Base-by-base conservation (phyloP, 257 asterid species). In the Jacaranda copaia region DNA sequence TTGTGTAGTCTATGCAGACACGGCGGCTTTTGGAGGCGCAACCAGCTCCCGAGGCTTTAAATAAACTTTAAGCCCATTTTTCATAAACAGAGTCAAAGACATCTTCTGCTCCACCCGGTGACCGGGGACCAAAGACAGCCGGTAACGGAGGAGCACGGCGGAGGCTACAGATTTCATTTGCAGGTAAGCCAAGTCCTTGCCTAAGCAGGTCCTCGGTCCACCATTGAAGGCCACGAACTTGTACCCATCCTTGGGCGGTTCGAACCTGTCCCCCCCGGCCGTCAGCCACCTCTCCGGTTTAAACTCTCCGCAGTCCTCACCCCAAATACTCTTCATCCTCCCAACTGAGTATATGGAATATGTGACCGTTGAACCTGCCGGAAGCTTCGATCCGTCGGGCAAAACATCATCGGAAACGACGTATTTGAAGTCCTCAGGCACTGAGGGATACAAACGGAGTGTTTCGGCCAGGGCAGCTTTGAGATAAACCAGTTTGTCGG, bases 131-230 rank as follows among this genome's bases (percentile, higher is more conserved):
- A 83, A 40, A 2, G 80, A 39, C 58, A 87, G 80, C 85, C 94
- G 87, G 87, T 89, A 91, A 6, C 94, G 91, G 49, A 91, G 96
- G 52, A 93, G 85, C 58, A 93, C 95, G 3, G 97, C 97, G 6
- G 96, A 79, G 4, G 91, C 98, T 70, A 93, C 96, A 12, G 97
- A 89, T 81, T 93, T 93, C 98, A 93, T 93, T 64, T 93, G 97
- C 42, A 93, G 83, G 77, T 93, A 93, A 5, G 98, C 98, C 89
- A 93, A 79, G 57, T 93, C 97, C 81, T 93, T 93, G 5, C 98
- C 97, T 68, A 93, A 82, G 59, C 98, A 93, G 16, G 94, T 93
- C 79, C 98, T 75, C 8, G 98, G 98, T 55, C 98, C 98, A 0
- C 84, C 96, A 67, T 93, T 93, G 32, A 93, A 91, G 4, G 92